A percentile compares a stretch with the other conserved stretches of the same genome.
Evolutionary conservation across 352 stramenopile species (phyloP).

Genomic region (Peronospora destructor): DNA sequence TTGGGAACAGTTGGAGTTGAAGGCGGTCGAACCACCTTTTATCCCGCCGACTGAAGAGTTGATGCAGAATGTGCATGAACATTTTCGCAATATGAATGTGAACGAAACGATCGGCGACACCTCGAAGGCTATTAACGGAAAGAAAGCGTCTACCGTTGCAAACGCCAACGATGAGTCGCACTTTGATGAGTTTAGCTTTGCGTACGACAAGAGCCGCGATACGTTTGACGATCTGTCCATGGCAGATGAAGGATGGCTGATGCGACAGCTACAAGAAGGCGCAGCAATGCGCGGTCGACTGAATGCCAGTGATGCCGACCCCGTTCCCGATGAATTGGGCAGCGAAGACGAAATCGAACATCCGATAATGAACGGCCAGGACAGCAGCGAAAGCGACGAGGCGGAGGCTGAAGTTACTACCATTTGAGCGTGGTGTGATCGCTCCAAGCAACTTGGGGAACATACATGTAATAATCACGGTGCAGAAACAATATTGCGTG

Average conservation of each 20-base stretch:
- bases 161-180: constrained; percentile 58
- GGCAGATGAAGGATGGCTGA: constrained; percentile 78
- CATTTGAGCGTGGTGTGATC: constrained; percentile 24
- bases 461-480: constrained; percentile 13
- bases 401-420: constrained; percentile 40
- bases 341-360: constrained; percentile 55
- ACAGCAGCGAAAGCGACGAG: constrained; percentile 70
- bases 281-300: constrained; percentile 65
- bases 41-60: constrained; percentile 71
- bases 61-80: constrained; percentile 85
- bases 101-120: constrained; percentile 70
- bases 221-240: constrained; percentile 77
- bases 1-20: constrained; percentile 66
- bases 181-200: constrained; percentile 87
- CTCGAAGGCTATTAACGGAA: constrained; percentile 52
- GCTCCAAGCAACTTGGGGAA: constrained; percentile 9
- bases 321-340: constrained; percentile 36
- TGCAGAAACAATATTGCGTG: constrained; percentile 22
- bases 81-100: constrained; percentile 87
- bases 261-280: constrained; percentile 71
- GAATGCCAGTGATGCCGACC: constrained; percentile 54
- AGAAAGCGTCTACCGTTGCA: constrained; percentile 38
- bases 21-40: constrained; percentile 77
- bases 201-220: constrained; percentile 67
- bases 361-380: constrained; percentile 37